phyloP scores from a whole-genome alignment of 2,329 filamentous ascomycete species.

The Talaromyces sp. region DNA sequence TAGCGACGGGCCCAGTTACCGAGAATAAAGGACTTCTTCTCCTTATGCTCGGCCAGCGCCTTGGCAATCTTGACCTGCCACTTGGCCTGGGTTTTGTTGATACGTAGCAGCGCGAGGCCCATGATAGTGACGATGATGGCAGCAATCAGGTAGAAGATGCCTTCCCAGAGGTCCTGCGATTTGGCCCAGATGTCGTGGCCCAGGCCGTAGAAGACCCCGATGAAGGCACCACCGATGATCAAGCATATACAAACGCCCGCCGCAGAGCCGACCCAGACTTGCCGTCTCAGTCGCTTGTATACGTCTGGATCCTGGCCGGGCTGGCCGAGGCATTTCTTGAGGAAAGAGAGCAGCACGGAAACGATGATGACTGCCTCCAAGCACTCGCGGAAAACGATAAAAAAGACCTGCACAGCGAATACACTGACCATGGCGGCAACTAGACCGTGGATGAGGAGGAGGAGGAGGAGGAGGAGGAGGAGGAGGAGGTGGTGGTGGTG shows the following conservation, averaged over 20 bases:
- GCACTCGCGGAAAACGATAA: constrained; percentile 82
- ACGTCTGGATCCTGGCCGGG: constrained; percentile 55
- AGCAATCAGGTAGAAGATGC: constrained; percentile 69
- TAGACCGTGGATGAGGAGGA: background rate
- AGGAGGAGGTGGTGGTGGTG: background rate
- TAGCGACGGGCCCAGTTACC: constrained; percentile 71
- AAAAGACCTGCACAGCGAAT: constrained; percentile 56
- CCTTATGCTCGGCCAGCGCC: constrained; percentile 51
- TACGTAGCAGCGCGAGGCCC: constrained; percentile 71
- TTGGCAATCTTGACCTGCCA: constrained; percentile 78
- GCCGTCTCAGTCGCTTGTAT: constrained; percentile 63
- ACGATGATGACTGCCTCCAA: constrained; percentile 80
- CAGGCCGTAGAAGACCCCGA: constrained; percentile 67
- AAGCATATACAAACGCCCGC: constrained; percentile 61
- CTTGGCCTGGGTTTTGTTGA: constrained; percentile 79
- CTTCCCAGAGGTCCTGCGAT: constrained; percentile 75
- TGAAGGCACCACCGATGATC: constrained; percentile 60
- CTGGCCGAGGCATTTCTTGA: constrained; percentile 69
- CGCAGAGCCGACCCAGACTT: constrained; percentile 66
- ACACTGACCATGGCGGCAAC: constrained; percentile 10
- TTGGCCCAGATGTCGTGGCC: constrained; percentile 61
- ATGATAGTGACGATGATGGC: constrained; percentile 75
- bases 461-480: no score
- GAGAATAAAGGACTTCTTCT: constrained; percentile 31
- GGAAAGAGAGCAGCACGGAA: constrained; percentile 77